Conservation (phyloP, 2,329 filamentous ascomycete genomes). For the Alternaria gaisen region DNA sequence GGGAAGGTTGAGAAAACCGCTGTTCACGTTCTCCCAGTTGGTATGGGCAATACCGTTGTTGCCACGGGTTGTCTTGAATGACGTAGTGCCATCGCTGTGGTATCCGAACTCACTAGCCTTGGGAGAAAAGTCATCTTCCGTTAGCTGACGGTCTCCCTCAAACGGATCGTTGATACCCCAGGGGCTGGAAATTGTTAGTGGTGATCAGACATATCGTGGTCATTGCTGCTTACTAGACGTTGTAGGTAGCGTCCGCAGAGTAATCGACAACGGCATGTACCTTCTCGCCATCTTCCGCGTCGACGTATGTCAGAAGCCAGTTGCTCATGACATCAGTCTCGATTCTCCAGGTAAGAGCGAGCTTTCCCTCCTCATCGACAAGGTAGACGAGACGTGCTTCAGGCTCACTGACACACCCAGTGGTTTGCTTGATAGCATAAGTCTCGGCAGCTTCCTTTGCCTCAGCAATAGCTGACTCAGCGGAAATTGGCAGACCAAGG, state of each 20-base stretch:
- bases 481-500: conserved; percentile 55
- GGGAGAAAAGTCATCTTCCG: conserved; percentile 61
- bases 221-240: conserved; percentile 58
- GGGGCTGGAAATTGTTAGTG: conserved; percentile 27
- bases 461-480: conserved; percentile 53
- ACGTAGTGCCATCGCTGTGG: conserved; percentile 58
- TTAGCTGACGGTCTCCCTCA: conserved; percentile 56
- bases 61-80: conserved; percentile 64
- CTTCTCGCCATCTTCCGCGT: conserved; percentile 58
- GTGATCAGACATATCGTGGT: background rate
- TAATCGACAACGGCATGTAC: conserved; percentile 67
- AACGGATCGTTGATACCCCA: conserved; percentile 66
- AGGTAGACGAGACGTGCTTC: conserved; percentile 66
- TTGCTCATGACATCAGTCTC: conserved; percentile 66
- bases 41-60: conserved; percentile 68
- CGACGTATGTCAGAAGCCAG: conserved; percentile 68
- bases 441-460: conserved; percentile 47
- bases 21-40: conserved; percentile 56
- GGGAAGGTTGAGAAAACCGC: conserved; percentile 59
- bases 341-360: conserved; percentile 65
- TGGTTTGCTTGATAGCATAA: conserved; percentile 59
- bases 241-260: conserved; percentile 63
- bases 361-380: conserved; percentile 56
- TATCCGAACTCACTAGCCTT: conserved; percentile 63
- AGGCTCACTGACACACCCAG: conserved; percentile 62